A percentile compares a stretch with the other conserved stretches of the same genome.
phyloP scores from a whole-genome alignment of 441 rosid species.

The Adansonia madagascariensis region DNA sequence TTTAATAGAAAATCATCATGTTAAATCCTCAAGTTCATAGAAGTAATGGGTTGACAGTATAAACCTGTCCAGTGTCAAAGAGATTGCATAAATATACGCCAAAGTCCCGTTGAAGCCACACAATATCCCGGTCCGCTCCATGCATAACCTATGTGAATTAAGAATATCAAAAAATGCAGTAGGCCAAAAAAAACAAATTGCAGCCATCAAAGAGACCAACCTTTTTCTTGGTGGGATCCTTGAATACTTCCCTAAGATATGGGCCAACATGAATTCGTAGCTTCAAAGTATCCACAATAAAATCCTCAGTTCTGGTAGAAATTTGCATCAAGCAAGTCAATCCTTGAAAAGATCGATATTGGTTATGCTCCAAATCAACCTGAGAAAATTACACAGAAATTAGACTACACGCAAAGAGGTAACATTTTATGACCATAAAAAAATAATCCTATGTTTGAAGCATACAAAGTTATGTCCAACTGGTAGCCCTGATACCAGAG shows the following conservation, averaged over 20 bases:
- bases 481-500: constrained; percentile 1
- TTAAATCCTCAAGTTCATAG: constrained; percentile 21
- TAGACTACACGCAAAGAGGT: background rate
- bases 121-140: constrained; percentile 94
- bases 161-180: constrained; percentile 34
- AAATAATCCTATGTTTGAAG: background rate
- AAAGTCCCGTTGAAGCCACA: constrained; percentile 96
- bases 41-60: constrained; percentile 18
- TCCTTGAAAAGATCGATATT: constrained; percentile 95
- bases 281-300: constrained; percentile 80
- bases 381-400: constrained; percentile 35
- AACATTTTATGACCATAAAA: background rate
- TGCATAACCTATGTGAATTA: constrained; percentile 79
- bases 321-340: constrained; percentile 85
- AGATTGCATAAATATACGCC: constrained; percentile 95
- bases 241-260: constrained; percentile 78
- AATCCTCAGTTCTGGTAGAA: constrained; percentile 88
- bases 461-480: background rate
- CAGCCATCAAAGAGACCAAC: constrained; percentile 39
- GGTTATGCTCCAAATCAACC: constrained; percentile 99
- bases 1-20: constrained; percentile 27
- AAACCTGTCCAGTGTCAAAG: constrained; percentile 99
- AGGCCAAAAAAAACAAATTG: constrained; percentile 16
- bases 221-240: constrained; percentile 91
- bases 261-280: constrained; percentile 85